phyloP scores from a whole-genome alignment of 345 rosid genomes.

The Carallia pectinifolia region DNA sequence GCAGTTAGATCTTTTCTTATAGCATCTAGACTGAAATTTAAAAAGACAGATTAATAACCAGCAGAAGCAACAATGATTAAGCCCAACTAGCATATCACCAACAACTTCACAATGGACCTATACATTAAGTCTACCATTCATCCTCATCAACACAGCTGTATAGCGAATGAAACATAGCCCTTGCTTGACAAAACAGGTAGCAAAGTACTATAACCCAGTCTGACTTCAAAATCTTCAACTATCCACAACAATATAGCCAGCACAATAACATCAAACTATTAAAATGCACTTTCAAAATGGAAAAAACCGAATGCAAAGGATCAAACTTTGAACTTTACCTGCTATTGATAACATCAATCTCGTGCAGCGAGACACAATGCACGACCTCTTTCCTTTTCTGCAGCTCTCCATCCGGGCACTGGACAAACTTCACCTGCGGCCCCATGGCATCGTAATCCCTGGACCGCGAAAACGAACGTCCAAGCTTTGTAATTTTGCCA shows the following conservation, averaged over 20 bases:
- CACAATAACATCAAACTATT: not conserved
- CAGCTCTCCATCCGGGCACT: constrained; percentile 94
- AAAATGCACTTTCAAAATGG: not conserved
- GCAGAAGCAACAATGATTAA: too few species aligned
- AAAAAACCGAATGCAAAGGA: not conserved
- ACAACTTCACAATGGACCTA: not conserved
- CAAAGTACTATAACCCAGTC: not conserved
- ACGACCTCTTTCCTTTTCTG: constrained; percentile 98
- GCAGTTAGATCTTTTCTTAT: too few species aligned
- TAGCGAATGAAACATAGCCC: not conserved
- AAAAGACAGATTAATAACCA: not conserved
- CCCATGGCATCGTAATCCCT: constrained; percentile 98
- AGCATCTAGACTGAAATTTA: not conserved
- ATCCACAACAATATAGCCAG: not conserved
- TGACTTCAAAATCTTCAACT: not conserved
- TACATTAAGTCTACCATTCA: not conserved
- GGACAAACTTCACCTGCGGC: constrained; percentile 89
- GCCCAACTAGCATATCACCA: not conserved
- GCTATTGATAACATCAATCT: constrained; percentile 98
- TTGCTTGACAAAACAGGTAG: not conserved
- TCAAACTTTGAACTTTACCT: constrained; percentile 38
- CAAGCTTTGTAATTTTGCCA: constrained; percentile 85
- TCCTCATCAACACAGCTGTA: not conserved
- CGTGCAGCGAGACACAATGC: constrained; percentile 91
- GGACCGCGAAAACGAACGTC: constrained; percentile 87